phyloP scores from a whole-genome alignment of 2,329 filamentous ascomycete genomes.

The Paracoccidioides brasiliensis region DNA sequence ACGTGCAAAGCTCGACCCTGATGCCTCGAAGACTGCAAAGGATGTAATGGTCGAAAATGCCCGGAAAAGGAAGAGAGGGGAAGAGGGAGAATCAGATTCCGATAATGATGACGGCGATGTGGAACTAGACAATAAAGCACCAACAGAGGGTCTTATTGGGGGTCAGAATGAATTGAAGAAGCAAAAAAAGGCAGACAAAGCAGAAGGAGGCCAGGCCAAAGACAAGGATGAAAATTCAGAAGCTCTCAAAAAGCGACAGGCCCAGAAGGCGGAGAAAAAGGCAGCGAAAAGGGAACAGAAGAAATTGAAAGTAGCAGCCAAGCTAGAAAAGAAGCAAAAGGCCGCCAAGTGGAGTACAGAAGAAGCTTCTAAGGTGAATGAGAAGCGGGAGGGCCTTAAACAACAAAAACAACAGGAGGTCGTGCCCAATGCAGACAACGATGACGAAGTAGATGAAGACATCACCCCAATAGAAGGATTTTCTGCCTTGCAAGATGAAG shows the following conservation, averaged over 20 bases:
- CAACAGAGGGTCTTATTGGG: conserved; percentile 50
- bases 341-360: conserved; percentile 35
- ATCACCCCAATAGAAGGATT: conserved; percentile 38
- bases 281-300: conserved; percentile 41
- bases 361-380: conserved; percentile 19
- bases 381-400: conserved; percentile 5
- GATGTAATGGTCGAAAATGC: conserved; percentile 83
- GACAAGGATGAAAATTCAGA: conserved; percentile 12
- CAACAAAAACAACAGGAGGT: conserved; percentile 20
- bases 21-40: conserved; percentile 79
- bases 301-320: conserved; percentile 34
- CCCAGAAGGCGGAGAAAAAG: conserved; percentile 29
- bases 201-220: conserved; percentile 13
- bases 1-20: conserved; percentile 79
- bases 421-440: conserved; percentile 10
- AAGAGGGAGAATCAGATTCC: conserved; percentile 31
- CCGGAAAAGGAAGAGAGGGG: conserved; percentile 63
- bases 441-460: conserved; percentile 16
- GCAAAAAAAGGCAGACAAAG: conserved; percentile 38
- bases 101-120: conserved; percentile 35
- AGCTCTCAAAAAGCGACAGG: conserved; percentile 12
- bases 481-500: conserved; percentile 28
- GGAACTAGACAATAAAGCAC: conserved; percentile 35
- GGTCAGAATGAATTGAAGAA: conserved; percentile 35
- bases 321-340: conserved; percentile 22